A percentile compares a stretch with the other conserved stretches of the same genome.
Conservation (phyloP, 768 basidiomycete species). For the Leccinum fibrillosum region DNA sequence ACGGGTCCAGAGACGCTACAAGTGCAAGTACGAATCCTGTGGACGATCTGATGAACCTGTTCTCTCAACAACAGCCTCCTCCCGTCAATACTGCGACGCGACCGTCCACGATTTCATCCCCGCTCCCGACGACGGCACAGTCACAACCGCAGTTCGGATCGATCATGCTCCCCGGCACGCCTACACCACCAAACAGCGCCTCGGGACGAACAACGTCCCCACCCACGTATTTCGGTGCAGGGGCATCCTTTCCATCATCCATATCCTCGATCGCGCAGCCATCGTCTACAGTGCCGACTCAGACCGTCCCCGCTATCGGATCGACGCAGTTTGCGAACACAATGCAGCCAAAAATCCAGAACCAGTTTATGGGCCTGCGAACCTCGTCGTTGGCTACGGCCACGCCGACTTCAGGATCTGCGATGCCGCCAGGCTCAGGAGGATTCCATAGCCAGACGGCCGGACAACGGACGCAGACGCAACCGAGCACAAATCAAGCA, state of each 20-base stretch:
- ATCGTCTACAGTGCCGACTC: conserved; percentile 1
- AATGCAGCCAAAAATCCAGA: conserved; percentile 19
- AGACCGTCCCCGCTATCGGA: background rate
- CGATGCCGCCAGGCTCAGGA: conserved; percentile 9
- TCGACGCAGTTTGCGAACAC: conserved; percentile 9
- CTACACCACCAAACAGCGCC: conserved; percentile 20
- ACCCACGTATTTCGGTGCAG: conserved; percentile 4
- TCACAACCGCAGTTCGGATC: conserved; percentile 33
- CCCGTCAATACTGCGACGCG: conserved; percentile 28
- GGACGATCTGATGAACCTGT: conserved; percentile 65
- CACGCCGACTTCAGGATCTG: conserved; percentile 13
- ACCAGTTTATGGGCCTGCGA: conserved; percentile 6
- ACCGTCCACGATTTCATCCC: conserved; percentile 19
- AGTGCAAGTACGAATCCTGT: conserved; percentile 23
- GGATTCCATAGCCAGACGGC: conserved; percentile 1
- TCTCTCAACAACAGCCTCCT: conserved; percentile 33
- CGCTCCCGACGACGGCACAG: conserved; percentile 12
- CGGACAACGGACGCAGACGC: conserved; percentile 24
- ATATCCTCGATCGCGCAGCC: conserved; percentile 6
- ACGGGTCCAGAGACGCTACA: conserved; percentile 29
- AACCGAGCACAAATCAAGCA: conserved; percentile 28
- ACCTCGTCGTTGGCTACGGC: conserved; percentile 8
- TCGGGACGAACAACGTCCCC: conserved; percentile 14
- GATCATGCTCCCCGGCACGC: conserved; percentile 45
- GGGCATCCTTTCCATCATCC: background rate